These are phyloP conservation scores for Phaffia rhodozyma DNA, from an alignment of 1,284 basidiomycete genomes.

Conservation along the genomic window DNA sequence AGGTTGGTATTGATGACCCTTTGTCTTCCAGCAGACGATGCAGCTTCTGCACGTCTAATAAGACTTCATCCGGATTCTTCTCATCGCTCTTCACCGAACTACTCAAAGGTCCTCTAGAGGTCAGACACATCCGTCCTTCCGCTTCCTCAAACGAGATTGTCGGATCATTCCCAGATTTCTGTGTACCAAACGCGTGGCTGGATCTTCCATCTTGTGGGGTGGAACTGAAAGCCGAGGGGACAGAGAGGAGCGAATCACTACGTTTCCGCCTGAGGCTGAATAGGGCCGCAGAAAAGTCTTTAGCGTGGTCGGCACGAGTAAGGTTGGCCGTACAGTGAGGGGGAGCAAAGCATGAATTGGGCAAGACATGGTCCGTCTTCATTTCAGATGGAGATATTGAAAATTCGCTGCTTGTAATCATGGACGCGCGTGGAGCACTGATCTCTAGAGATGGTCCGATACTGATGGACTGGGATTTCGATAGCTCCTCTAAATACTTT, in stretches of 20 bases:
- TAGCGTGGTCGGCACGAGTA: constrained; percentile 25
- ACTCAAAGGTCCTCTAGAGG: constrained; percentile 21
- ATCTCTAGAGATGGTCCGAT: neutral
- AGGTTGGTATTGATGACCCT: neutral
- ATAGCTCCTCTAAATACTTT: constrained; percentile 6
- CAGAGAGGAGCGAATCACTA: constrained; percentile 22
- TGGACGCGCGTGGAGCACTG: neutral
- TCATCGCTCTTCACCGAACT: constrained; percentile 22
- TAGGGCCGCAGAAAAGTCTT: constrained; percentile 22
- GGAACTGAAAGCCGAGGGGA: constrained; percentile 4
- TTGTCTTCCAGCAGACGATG: neutral
- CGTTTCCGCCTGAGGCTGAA: constrained; percentile 26
- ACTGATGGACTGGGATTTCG: neutral
- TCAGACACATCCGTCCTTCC: constrained; percentile 22
- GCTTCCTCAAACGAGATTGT: constrained; percentile 24
- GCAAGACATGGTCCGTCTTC: neutral
- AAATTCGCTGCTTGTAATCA: neutral
- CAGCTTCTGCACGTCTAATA: neutral
- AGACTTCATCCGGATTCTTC: constrained; percentile 25
- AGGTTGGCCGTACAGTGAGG: constrained; percentile 23
- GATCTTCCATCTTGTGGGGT: constrained; percentile 11
- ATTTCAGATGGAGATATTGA: neutral
- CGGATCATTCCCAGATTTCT: constrained; percentile 5
- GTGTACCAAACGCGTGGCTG: constrained; percentile 22
- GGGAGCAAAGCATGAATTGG: neutral